These are phyloP conservation scores for Plasmodium blacklocki DNA, from an alignment of 169 alveolate genomes.

Conservation along the genomic window DNA sequence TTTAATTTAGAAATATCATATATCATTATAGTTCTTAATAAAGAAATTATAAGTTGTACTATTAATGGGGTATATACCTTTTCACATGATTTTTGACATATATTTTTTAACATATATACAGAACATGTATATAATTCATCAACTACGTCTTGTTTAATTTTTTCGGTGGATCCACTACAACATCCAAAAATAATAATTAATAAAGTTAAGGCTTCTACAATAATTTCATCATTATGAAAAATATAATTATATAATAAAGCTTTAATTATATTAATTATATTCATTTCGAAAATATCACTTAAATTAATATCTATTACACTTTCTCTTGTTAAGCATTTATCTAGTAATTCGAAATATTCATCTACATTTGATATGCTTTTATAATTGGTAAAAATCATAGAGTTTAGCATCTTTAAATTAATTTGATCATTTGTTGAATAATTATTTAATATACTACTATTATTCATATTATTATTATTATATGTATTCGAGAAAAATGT, in stretches of 20 bases:
- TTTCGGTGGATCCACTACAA: constrained; percentile 43
- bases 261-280: constrained; percentile 52
- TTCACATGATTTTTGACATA: constrained; percentile 62
- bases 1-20: constrained; percentile 72
- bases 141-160: constrained; percentile 71
- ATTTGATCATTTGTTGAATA: constrained; percentile 41
- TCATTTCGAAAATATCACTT: constrained; percentile 75
- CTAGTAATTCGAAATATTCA: constrained; percentile 70
- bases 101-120: constrained; percentile 67
- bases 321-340: constrained; percentile 72
- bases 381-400: constrained; percentile 72
- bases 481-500: constrained; percentile 27
- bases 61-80: constrained; percentile 53
- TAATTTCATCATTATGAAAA: constrained; percentile 74
- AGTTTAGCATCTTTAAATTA: constrained; percentile 47
- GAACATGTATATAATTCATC: constrained; percentile 75
- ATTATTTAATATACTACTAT: constrained; percentile 20
- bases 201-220: constrained; percentile 71
- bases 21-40: constrained; percentile 53
- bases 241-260: constrained; percentile 57
- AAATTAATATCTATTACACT: constrained; percentile 65
- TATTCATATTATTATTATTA: constrained; percentile 23
- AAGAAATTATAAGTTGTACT: constrained; percentile 43
- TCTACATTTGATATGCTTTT: constrained; percentile 71
- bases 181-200: constrained; percentile 73